Base-by-base conservation (phyloP, 805 yeast genomes). In the Saccharomycopsis babjevae region DNA sequence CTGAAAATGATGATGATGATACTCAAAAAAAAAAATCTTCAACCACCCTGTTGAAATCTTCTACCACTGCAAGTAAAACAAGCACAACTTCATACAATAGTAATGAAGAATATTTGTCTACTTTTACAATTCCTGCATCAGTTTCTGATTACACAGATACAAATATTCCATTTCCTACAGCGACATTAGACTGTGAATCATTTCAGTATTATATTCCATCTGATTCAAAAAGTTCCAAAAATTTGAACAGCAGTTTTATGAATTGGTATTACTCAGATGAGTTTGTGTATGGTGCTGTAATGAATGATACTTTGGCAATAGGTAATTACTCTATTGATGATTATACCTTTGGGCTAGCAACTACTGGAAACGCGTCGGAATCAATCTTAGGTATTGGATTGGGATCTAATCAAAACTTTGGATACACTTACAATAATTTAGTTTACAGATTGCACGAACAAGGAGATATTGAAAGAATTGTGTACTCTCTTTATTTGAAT, bases 171-270 rank as follows among this genome's bases (percentile, higher is more conserved):
- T 28, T 39, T 3, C 40, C 59, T 43, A 18, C 59, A 15, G 54
- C 59, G 7, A 43, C 59, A 20, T 43, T 59, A 15, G n/a, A 3
- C 10, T 60, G 63, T 39, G 39, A 20, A 1, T 32, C 18, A 20
- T 34, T 36, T 13, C 81, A 81, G 15, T 70, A 5, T 32, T 61
- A 42, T 36, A 22, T 40, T 39, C 5, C 59, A 3, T 11, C n/a
- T 1, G 22, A 30, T n/a, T 57, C 58, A 4, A 20, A 30, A 6
- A 25, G 59, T n/a, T 34, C 28, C 34, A 16, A 54, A 5, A 39
- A 32, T 8, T 36, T 30, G 5, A 28, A 16, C 13, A 5, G 18
- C 42, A n/a, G 36, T 15, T 59, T 61, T 30, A 7, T 36, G n/a
- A 59, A 56, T 11, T 20, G 32, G 30, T 61, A 61, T 46, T 59